These are phyloP conservation scores for Pseudogymnoascus sp. DNA, from an alignment of 2,329 filamentous ascomycete species.

Conservation along the genomic window DNA sequence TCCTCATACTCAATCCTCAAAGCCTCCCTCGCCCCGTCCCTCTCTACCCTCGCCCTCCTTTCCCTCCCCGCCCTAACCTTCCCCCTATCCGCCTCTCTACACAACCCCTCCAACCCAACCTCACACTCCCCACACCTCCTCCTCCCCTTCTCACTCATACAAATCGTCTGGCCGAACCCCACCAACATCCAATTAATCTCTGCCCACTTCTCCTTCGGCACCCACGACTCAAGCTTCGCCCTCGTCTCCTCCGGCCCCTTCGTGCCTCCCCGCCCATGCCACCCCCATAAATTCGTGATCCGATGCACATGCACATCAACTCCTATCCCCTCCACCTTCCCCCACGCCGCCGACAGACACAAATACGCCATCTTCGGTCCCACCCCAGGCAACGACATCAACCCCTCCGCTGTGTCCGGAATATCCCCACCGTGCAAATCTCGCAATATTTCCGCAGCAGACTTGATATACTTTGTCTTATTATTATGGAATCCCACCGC, in stretches of 20 bases:
- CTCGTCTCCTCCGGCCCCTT: slow-evolving; percentile 61
- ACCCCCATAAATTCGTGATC: slow-evolving; percentile 68
- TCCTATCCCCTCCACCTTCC: slow-evolving; percentile 45
- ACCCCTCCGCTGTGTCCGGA: slow-evolving; percentile 54
- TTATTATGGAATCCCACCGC: slow-evolving; percentile 70
- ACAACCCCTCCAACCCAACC: slow-evolving; percentile 66
- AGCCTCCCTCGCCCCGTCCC: slow-evolving; percentile 25
- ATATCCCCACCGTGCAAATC: slow-evolving; percentile 57
- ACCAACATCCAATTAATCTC: slow-evolving; percentile 67
- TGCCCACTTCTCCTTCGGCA: slow-evolving; percentile 63
- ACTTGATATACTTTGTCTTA: slow-evolving; percentile 65
- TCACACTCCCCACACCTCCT: slow-evolving; percentile 75
- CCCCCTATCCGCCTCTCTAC: slow-evolving; percentile 59
- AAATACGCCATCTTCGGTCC: slow-evolving; percentile 71
- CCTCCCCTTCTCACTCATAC: slow-evolving; percentile 32
- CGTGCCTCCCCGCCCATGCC: slow-evolving; percentile 49
- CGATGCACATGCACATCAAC: slow-evolving; percentile 71
- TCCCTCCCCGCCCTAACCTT: slow-evolving; percentile 52
- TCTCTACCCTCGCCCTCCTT: slow-evolving; percentile 35
- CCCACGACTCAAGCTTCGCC: slow-evolving; percentile 54
- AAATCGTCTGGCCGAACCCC: slow-evolving; percentile 65
- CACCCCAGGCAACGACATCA: slow-evolving; percentile 59
- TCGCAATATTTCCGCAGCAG: slow-evolving; percentile 51
- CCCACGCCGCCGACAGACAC: slow-evolving; percentile 62
- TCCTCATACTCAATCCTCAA: slow-evolving; percentile 13